These are phyloP conservation scores for Phanerochaete carnosa DNA, from an alignment of 768 basidiomycete genomes.

Conservation along the genomic window DNA sequence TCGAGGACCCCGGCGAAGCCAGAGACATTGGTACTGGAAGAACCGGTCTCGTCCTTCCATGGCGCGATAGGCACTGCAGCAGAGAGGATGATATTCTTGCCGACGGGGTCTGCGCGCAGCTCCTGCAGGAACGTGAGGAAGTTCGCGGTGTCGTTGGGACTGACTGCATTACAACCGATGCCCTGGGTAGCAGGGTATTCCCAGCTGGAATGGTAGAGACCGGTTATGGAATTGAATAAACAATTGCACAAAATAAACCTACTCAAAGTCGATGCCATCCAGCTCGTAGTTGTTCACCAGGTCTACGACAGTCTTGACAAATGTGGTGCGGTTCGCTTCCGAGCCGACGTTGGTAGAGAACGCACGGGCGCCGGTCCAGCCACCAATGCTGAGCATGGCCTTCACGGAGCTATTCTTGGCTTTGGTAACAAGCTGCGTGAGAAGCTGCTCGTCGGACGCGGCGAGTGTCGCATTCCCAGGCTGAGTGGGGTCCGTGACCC, in stretches of 20 bases:
- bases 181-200: slow-evolving; percentile 77
- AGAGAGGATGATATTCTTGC: slow-evolving; percentile 62
- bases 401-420: slow-evolving; percentile 37
- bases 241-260: slow-evolving; percentile 19
- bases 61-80: slow-evolving; percentile 67
- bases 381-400: slow-evolving; percentile 60
- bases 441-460: slow-evolving; percentile 17
- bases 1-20: slow-evolving; percentile 69
- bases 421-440: slow-evolving; percentile 22
- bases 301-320: slow-evolving; percentile 50
- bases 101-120: slow-evolving; percentile 53
- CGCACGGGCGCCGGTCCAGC: slow-evolving; percentile 62
- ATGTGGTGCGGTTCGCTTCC: slow-evolving; percentile 50
- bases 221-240: background rate
- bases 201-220: slow-evolving; percentile 49
- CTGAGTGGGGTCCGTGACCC: background rate
- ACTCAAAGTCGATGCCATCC: slow-evolving; percentile 72
- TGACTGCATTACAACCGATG: slow-evolving; percentile 65
- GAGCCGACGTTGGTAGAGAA: slow-evolving; percentile 57
- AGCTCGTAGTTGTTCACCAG: slow-evolving; percentile 48
- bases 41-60: slow-evolving; percentile 56
- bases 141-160: slow-evolving; percentile 68
- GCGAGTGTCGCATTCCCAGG: background rate
- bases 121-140: slow-evolving; percentile 74
- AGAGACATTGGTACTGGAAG: slow-evolving; percentile 58